phyloP scores from a whole-genome alignment of 116 monocot species.

The Papilionanthe hybrid region DNA sequence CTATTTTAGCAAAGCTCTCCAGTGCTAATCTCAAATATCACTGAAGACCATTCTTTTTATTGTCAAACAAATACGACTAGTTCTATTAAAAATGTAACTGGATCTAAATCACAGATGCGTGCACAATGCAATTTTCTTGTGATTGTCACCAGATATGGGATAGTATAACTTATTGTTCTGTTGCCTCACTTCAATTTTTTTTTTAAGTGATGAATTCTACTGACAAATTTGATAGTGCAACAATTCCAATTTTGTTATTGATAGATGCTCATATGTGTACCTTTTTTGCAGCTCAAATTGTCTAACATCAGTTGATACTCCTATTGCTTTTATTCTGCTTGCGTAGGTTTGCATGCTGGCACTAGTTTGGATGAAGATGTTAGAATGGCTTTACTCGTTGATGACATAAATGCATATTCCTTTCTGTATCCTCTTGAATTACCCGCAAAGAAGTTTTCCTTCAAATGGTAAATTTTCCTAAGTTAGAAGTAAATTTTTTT shows the following conservation, averaged over 20 bases:
- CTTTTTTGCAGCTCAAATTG: too few relatives aligned
- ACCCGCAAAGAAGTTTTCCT: constrained; percentile 57
- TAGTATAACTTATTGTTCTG: background rate
- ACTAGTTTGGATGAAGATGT: constrained; percentile 51
- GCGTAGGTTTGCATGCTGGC: constrained; percentile 44
- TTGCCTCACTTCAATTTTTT: background rate
- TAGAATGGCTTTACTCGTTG: constrained; percentile 56
- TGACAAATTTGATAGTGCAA: background rate
- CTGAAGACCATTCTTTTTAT: too few relatives aligned
- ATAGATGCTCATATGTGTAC: too few relatives aligned
- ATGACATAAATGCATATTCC: constrained; percentile 90
- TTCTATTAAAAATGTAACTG: background rate
- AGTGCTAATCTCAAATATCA: too few relatives aligned
- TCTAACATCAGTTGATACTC: background rate
- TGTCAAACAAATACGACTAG: too few relatives aligned
- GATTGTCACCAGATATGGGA: background rate
- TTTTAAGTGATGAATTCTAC: background rate
- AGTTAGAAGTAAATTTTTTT: background rate
- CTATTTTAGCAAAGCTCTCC: too few relatives aligned
- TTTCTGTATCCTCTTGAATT: constrained; percentile 67
- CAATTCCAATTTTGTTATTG: background rate
- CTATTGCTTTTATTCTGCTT: constrained; percentile 1
- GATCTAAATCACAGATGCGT: background rate
- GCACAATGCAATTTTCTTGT: background rate
- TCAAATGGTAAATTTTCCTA: constrained; percentile 64